Evolutionary conservation across 371 early-diverging fungal genomes (phyloP).

Genomic region (Caulochytrium protostelioides): DNA sequence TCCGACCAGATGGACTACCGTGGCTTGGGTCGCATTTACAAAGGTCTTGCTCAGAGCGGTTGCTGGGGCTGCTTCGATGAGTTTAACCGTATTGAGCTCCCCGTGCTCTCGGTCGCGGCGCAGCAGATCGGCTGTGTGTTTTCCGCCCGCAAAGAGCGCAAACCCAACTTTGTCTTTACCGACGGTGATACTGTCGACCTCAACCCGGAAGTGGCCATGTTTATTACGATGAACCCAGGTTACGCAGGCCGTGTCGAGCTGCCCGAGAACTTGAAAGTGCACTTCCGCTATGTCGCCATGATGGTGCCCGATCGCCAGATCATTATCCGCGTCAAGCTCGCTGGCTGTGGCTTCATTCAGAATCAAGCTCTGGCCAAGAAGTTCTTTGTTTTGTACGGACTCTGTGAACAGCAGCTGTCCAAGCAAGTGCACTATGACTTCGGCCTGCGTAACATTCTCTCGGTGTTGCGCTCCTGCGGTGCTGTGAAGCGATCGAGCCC

Average conservation of each 20-base stretch:
- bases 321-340: conserved; percentile 38
- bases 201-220: conserved; percentile 41
- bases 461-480: conserved; percentile 35
- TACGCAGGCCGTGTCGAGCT: conserved; percentile 39
- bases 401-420: conserved; percentile 36
- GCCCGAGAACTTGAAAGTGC: conserved; percentile 38
- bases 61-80: conserved; percentile 48
- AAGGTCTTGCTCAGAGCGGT: conserved; percentile 36
- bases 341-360: conserved; percentile 38
- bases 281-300: conserved; percentile 44
- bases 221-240: conserved; percentile 48
- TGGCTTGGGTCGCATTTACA: conserved; percentile 39
- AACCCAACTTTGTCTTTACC: conserved; percentile 30
- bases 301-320: conserved; percentile 44
- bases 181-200: conserved; percentile 38
- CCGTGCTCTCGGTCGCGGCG: conserved; percentile 41
- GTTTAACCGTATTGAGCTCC: conserved; percentile 41
- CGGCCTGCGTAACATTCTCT: conserved; percentile 38
- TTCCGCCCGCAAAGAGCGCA: conserved; percentile 31
- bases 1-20: conserved; percentile 42
- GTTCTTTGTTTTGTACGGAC: conserved; percentile 35
- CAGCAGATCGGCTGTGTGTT: conserved; percentile 39
- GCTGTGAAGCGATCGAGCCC: conserved; percentile 38
- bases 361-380: conserved; percentile 34
- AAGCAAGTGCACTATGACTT: conserved; percentile 47